phyloP scores from a whole-genome alignment of 805 yeast species.

The Pichia heedii region DNA sequence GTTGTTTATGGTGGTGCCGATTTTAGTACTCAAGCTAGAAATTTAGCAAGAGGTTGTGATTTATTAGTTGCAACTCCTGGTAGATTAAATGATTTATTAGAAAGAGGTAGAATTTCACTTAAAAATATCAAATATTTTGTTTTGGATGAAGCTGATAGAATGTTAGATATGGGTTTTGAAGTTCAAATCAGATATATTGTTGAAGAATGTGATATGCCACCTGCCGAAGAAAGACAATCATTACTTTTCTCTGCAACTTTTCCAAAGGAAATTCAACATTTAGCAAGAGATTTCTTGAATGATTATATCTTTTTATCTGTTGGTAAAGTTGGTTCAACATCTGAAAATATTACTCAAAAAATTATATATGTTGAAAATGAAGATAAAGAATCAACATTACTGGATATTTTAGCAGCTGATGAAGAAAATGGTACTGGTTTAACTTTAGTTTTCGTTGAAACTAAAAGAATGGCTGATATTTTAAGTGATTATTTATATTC shows the following conservation, averaged over 20 bases:
- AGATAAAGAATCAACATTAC: conserved; percentile 83
- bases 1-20: conserved; percentile 99
- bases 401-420: conserved; percentile 74
- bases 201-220: conserved; percentile 97
- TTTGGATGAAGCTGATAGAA: conserved; percentile 98
- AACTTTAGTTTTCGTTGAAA: conserved; percentile 93
- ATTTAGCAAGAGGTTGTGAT: conserved; percentile 90
- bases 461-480: conserved; percentile 97
- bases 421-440: conserved; percentile 70
- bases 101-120: conserved; percentile 88
- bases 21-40: conserved; percentile 77
- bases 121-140: conserved; percentile 87
- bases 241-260: conserved; percentile 98
- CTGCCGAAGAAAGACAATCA: conserved; percentile 84
- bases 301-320: conserved; percentile 94
- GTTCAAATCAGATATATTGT: conserved; percentile 98
- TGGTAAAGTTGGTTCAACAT: conserved; percentile 98
- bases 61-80: conserved; percentile 98
- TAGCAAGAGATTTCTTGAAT: conserved; percentile 95
- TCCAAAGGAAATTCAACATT: conserved; percentile 95
- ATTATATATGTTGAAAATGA: conserved; percentile 85
- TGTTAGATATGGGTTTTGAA: conserved; percentile 99
- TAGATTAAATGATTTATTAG: conserved; percentile 91
- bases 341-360: conserved; percentile 96
- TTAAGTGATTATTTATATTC: conserved; percentile 84